Evolutionary conservation across 768 basidiomycete species (phyloP).

Genomic region (Rhizopogon vinicolor): DNA sequence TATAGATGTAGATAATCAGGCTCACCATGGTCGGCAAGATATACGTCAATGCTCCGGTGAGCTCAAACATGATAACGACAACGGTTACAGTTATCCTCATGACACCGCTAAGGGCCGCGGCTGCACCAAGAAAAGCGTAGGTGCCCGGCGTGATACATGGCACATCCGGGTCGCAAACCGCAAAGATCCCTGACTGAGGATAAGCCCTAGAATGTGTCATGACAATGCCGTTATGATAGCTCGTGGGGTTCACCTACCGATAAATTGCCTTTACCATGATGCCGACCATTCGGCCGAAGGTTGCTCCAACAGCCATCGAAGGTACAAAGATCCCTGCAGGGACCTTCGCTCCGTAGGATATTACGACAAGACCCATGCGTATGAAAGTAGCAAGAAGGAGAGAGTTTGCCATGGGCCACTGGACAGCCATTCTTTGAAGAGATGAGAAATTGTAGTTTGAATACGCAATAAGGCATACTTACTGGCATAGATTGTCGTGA

Average conservation of each 20-base stretch:
- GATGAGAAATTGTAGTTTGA: not conserved
- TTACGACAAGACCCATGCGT: constrained; percentile 78
- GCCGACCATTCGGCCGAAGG: constrained; percentile 95
- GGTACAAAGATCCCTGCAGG: constrained; percentile 98
- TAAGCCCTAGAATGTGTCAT: constrained; percentile 53
- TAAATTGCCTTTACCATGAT: constrained; percentile 94
- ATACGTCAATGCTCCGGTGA: constrained; percentile 96
- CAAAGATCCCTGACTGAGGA: constrained; percentile 82
- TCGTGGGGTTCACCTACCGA: constrained; percentile 40
- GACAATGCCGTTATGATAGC: not conserved
- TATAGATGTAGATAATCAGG: not conserved
- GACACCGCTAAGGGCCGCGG: constrained; percentile 92
- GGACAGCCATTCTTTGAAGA: constrained; percentile 65
- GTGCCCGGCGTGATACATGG: constrained; percentile 99
- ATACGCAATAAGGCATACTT: constrained; percentile 27
- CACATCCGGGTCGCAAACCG: constrained; percentile 83
- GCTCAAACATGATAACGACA: constrained; percentile 98
- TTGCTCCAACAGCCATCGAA: constrained; percentile 97
- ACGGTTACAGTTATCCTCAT: constrained; percentile 98
- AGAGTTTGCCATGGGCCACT: constrained; percentile 95
- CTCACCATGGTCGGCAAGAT: constrained; percentile 96
- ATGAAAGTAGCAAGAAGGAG: constrained; percentile 88
- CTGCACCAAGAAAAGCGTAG: constrained; percentile 96
- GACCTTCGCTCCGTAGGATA: constrained; percentile 95
- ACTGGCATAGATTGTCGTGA: constrained; percentile 95